Percentiles rank a stretch among this genome's conserved stretches.
These are phyloP conservation scores for Fraxinus sp. DNA, from an alignment of 305 asterid genomes.

Conservation along the genomic window DNA sequence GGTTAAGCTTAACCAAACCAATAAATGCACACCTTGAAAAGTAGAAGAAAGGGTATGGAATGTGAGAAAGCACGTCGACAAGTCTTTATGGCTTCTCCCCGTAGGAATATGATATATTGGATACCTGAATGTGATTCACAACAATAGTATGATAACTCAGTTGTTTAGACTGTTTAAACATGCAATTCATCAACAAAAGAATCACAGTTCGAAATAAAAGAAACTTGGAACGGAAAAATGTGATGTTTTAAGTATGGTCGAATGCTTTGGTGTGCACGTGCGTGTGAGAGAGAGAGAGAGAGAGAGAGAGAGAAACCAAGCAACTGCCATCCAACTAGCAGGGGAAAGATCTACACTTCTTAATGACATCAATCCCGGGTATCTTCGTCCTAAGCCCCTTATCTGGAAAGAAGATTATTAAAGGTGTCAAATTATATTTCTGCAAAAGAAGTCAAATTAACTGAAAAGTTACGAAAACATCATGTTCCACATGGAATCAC, in stretches of 20 bases:
- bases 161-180: not conserved
- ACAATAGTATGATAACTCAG: conserved; percentile 2
- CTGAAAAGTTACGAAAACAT: conserved; percentile 19
- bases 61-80: conserved; percentile 92
- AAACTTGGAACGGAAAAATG: not conserved
- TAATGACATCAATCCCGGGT: conserved; percentile 82
- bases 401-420: conserved; percentile 46
- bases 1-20: not conserved
- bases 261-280: not conserved
- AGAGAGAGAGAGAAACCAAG: conserved; percentile 50
- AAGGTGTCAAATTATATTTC: conserved; percentile 5
- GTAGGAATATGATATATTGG: conserved; percentile 96
- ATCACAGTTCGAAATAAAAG: not conserved
- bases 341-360: conserved; percentile 96
- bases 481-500: conserved; percentile 23
- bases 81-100: conserved; percentile 74
- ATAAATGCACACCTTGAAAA: conserved; percentile 62
- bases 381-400: conserved; percentile 58
- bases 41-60: conserved; percentile 96
- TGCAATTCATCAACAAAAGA: not conserved
- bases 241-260: not conserved
- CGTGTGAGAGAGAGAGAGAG: not conserved
- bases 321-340: conserved; percentile 98
- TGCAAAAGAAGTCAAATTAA: conserved; percentile 8
- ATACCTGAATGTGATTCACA: conserved; percentile 54